These are phyloP conservation scores for Pythium grandisporangium DNA, from an alignment of 352 stramenopile genomes.

Conservation along the genomic window DNA sequence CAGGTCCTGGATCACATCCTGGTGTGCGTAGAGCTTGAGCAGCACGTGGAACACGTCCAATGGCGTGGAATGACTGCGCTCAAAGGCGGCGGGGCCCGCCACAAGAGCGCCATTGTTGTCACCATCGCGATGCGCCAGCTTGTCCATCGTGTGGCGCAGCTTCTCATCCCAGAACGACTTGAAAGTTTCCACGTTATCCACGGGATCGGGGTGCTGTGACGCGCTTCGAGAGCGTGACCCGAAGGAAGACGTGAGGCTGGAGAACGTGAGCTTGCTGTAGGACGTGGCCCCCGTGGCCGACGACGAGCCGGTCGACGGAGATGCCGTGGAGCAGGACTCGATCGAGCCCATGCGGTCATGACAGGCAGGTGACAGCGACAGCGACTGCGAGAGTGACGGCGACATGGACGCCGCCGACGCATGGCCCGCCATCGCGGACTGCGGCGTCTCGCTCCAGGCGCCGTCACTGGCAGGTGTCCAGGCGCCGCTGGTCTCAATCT, in stretches of 20 bases:
- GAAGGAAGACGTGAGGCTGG: conserved; percentile 12
- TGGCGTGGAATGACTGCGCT: conserved; percentile 4
- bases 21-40: conserved; percentile 73
- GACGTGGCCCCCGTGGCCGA: too few species aligned
- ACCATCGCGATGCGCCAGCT: conserved; percentile 23
- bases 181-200: conserved; percentile 54
- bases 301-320: conserved; percentile 3
- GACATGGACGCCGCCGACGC: too few species aligned
- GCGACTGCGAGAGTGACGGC: too few species aligned
- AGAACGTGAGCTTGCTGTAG: conserved; percentile 5
- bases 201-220: conserved; percentile 3
- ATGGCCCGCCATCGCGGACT: too few species aligned
- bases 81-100: conserved; percentile 8
- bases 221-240: conserved; percentile 9
- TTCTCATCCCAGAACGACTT: conserved; percentile 77
- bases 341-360: too few species aligned
- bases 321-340: too few species aligned
- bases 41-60: conserved; percentile 63
- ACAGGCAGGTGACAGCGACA: too few species aligned
- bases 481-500: too few species aligned
- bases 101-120: conserved; percentile 4
- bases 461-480: too few species aligned
- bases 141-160: conserved; percentile 48
- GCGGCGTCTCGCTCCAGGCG: too few species aligned
- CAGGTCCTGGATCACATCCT: conserved; percentile 70